Percentiles rank a stretch among this genome's conserved stretches.
These are phyloP conservation scores for Berberis vulgaris DNA, from an alignment of 164 flowering plant genomes.

Conservation along the genomic window DNA sequence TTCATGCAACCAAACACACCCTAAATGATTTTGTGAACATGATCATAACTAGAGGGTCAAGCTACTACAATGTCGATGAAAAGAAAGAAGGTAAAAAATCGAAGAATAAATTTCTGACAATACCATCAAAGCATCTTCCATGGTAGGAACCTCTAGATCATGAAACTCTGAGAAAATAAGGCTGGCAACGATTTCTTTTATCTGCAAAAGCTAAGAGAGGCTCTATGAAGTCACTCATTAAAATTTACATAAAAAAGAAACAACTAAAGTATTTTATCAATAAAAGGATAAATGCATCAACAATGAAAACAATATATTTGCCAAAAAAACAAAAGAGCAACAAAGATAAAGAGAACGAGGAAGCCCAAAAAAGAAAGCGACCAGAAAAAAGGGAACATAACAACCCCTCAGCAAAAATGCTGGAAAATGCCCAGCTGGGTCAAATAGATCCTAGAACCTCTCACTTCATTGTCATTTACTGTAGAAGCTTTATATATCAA, in stretches of 20 bases:
- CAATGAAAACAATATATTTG: background rate
- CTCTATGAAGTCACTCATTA: slow-evolving; percentile 6
- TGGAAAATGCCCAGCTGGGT: no score
- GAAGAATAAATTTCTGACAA: background rate
- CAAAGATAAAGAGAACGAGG: background rate
- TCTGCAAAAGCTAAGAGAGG: slow-evolving; percentile 46
- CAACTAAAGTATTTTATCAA: background rate
- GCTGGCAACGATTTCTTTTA: slow-evolving; percentile 37
- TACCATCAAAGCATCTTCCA: slow-evolving; percentile 84
- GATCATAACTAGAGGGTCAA: background rate
- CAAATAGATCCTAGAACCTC: no score
- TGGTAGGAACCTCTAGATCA: slow-evolving; percentile 43
- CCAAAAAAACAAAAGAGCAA: background rate
- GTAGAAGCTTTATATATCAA: no score
- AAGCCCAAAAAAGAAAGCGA: background rate
- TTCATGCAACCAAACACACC: background rate
- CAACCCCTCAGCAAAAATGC: no score
- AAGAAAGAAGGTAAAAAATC: background rate
- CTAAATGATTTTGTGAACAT: background rate
- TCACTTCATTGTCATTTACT: no score
- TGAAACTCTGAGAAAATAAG: slow-evolving; percentile 30
- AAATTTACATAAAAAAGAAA: background rate
- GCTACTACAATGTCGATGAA: background rate
- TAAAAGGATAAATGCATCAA: background rate
- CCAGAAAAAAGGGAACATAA: no score